phyloP scores from a whole-genome alignment of 257 asterid genomes.

The Paraleonurus japonicus region DNA sequence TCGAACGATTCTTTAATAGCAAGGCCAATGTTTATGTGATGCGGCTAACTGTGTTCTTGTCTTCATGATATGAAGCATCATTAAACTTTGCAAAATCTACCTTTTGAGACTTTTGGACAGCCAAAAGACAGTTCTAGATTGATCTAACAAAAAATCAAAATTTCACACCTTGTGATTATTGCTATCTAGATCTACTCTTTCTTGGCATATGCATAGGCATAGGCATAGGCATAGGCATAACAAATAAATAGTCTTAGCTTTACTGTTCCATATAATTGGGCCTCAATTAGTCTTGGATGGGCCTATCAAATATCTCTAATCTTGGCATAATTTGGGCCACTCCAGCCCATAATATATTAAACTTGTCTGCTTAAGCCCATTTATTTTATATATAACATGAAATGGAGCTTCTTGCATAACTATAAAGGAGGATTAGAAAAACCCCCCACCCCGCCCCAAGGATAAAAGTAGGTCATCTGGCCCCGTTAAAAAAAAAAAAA shows the following conservation, averaged over 20 bases:
- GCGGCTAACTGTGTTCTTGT: constrained; percentile 20
- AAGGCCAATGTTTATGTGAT: constrained; percentile 24
- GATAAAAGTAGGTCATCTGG: too few relatives aligned
- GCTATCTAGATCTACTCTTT: too few relatives aligned
- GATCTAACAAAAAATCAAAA: background rate
- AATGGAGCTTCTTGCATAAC: too few relatives aligned
- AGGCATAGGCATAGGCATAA: too few relatives aligned
- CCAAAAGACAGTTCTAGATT: background rate
- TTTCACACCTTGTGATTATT: background rate
- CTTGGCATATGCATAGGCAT: too few relatives aligned
- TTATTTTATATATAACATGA: background rate
- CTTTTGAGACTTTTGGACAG: background rate
- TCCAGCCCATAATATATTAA: background rate
- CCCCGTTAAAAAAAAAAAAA: too few relatives aligned
- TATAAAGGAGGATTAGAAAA: too few relatives aligned
- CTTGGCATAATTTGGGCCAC: background rate
- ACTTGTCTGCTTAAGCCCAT: background rate
- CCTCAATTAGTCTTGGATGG: background rate
- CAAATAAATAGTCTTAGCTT: background rate
- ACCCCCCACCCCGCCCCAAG: too few relatives aligned
- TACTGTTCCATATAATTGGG: background rate
- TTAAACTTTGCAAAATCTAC: background rate
- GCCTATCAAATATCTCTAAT: background rate
- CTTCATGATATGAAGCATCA: constrained; percentile 10
- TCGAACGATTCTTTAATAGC: background rate